Evolutionary conservation across 805 yeast genomes (phyloP).

Genomic region (Pichia phayaonensis): DNA sequence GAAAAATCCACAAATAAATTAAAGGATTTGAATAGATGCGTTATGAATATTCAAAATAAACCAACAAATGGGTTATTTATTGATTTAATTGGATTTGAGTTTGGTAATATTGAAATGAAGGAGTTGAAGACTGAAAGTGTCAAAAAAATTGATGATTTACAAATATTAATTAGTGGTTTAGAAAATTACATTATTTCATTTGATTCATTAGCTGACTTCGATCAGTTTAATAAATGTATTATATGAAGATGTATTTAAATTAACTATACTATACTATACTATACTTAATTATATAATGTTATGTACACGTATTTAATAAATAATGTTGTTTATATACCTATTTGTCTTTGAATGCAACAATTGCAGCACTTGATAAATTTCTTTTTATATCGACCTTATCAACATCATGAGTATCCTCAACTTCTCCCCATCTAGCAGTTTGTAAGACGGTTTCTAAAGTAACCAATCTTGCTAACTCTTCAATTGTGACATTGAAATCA

Average conservation of each 20-base stretch:
- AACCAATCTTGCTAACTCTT: conserved; percentile 69
- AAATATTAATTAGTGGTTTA: conserved; percentile 1
- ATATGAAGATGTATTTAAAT: no score
- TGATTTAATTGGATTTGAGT: conserved; percentile 13
- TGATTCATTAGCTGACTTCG: conserved; percentile 4
- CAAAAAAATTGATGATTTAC: neutral
- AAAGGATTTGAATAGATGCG: conserved; percentile 12
- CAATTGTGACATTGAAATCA: conserved; percentile 38
- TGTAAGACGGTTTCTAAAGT: conserved; percentile 79
- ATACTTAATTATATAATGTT: neutral
- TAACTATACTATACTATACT: neutral
- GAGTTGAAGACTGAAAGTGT: neutral
- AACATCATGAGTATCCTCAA: conserved; percentile 98
- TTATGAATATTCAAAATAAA: conserved; percentile 3
- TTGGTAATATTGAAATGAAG: conserved; percentile 10
- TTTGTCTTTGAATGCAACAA: conserved; percentile 33
- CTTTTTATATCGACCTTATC: conserved; percentile 84
- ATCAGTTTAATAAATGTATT: conserved; percentile 6
- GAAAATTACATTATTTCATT: conserved; percentile 8
- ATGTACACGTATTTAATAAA: neutral
- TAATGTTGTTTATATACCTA: neutral
- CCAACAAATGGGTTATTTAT: neutral
- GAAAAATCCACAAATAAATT: neutral
- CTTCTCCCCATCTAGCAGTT: conserved; percentile 94
- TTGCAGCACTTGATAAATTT: conserved; percentile 70